phyloP scores from a whole-genome alignment of 2,329 filamentous ascomycete genomes.

The Capronia epimyces region DNA sequence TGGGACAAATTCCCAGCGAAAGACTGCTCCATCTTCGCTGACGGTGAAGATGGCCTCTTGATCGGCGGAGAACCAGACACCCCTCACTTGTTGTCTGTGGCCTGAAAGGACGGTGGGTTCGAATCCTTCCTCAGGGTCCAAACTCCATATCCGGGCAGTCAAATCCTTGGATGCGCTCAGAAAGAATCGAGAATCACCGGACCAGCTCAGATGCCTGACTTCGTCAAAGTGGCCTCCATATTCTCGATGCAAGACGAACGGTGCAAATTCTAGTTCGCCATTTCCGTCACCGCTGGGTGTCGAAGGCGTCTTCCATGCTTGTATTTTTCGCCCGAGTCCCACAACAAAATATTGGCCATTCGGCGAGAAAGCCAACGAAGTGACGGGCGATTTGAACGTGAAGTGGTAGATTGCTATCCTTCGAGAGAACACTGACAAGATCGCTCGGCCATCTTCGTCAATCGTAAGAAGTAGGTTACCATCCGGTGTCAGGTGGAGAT shows the following conservation, averaged over 20 bases:
- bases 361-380: conserved; percentile 82
- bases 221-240: conserved; percentile 85
- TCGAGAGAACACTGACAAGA: conserved; percentile 82
- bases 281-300: conserved; percentile 73
- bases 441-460: conserved; percentile 89
- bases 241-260: conserved; percentile 81
- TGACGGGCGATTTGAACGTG: conserved; percentile 79
- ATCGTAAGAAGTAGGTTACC: conserved; percentile 90
- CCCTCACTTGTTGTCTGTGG: conserved; percentile 81
- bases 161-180: conserved; percentile 86
- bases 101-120: conserved; percentile 83
- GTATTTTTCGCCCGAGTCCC: conserved; percentile 76
- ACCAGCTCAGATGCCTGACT: conserved; percentile 87
- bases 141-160: conserved; percentile 90
- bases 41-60: conserved; percentile 95
- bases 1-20: conserved; percentile 80
- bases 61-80: conserved; percentile 93
- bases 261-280: conserved; percentile 87
- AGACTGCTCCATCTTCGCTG: conserved; percentile 94
- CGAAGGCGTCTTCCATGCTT: conserved; percentile 94
- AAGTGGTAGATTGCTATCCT: conserved; percentile 89
- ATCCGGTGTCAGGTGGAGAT: conserved; percentile 79
- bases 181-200: conserved; percentile 91
- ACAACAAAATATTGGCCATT: conserved; percentile 88
- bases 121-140: conserved; percentile 81